Base-by-base conservation (phyloP, 2,329 filamentous ascomycete genomes). In the Colletotrichum spaethianum region DNA sequence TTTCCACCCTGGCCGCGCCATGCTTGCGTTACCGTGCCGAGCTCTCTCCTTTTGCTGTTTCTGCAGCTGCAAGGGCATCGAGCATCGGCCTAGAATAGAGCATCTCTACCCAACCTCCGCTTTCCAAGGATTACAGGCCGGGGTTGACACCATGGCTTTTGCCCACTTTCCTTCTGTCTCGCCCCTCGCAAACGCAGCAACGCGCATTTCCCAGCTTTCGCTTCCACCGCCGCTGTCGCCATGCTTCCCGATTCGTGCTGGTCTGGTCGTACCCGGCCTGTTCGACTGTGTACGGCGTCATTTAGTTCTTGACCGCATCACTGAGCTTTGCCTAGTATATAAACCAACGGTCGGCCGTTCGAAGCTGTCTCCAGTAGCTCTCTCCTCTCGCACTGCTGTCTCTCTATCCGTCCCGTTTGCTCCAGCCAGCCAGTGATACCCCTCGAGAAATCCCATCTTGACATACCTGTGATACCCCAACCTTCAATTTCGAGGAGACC, bases 21-120 rank as follows among this genome's bases (percentile, higher is more conserved):
- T 50, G 60, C 60, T 50, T 31, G 20, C 28, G n/a, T 33, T 31
- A 36, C 48, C 48, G 40, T 40, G 36, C 44, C 57, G 55, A 36
- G 55, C 56, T 62, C 42, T n/a, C 31, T 44, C 52, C 48, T 20
- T 42, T 18, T 38, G 66, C 48, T 63, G 60, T 20, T 16, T 28
- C 46, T 63, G 63, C 53, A n/a, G 33, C 56, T 71, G 67, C 55
- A 57, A 61, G 55, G 55, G 67, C 52, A 26, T 28, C n/a, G 31
- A 52, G 33, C 28, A 33, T 31, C 14, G 28, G 9, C 28, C 18
- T 55, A 12, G 50, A 3, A 42, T 23, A 33, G 38, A 70, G 53
- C 59, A 62, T 73, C 70, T 56, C 55, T 40, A 59, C 70, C 70
- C 70, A 73, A 71, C 67, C 70, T 73, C 70, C 61, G 61, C 61